Conservation (phyloP, 768 basidiomycete species). For the Hydnomerulius pinastri region DNA sequence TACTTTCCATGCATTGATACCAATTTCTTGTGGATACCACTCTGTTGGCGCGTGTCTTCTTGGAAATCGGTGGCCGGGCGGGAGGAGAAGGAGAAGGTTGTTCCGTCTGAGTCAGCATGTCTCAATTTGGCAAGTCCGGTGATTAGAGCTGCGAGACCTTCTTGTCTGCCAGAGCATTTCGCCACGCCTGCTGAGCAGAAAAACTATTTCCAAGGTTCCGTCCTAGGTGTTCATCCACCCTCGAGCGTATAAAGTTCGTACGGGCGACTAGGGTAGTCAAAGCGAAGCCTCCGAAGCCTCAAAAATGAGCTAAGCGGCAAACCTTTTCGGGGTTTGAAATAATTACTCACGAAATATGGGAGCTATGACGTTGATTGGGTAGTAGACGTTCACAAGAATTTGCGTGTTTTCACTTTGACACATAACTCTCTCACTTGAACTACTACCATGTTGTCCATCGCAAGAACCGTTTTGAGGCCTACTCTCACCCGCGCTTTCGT, state of each 20-base stretch:
- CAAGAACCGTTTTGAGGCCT: slow-evolving; percentile 46
- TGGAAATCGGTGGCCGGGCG: too few species aligned
- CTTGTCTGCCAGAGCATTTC: too few species aligned
- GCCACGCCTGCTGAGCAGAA: too few species aligned
- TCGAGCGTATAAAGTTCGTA: background rate
- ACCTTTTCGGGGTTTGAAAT: background rate
- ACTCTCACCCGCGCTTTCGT: slow-evolving; percentile 47
- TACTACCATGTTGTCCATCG: slow-evolving; percentile 50
- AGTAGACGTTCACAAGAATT: background rate
- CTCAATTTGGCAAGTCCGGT: background rate
- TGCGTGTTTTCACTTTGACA: background rate
- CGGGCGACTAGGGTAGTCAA: background rate
- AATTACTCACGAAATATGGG: background rate
- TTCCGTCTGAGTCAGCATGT: background rate
- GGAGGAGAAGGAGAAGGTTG: too few species aligned
- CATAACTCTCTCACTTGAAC: slow-evolving; percentile 5
- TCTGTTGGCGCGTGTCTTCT: too few species aligned
- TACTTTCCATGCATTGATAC: background rate
- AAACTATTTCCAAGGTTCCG: too few species aligned
- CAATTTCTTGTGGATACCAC: background rate
- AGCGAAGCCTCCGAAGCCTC: too few species aligned
- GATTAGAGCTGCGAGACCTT: too few species aligned
- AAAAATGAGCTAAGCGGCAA: background rate
- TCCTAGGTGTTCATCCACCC: too few species aligned
- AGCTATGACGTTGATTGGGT: slow-evolving; percentile 3